phyloP scores from a whole-genome alignment of 768 basidiomycete genomes.

The Russula vinacea region DNA sequence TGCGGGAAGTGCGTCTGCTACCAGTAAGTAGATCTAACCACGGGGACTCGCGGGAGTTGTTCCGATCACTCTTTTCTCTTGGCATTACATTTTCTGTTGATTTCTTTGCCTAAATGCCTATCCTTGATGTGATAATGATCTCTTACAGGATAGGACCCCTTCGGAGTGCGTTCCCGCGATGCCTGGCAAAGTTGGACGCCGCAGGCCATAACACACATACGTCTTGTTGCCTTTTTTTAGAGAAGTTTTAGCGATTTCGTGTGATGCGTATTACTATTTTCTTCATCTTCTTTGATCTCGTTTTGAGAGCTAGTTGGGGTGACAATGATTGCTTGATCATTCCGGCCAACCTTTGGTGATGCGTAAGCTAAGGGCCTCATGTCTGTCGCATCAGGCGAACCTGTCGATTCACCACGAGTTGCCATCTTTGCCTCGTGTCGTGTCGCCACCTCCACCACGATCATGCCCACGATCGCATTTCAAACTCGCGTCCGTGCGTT shows the following conservation, averaged over 20 bases:
- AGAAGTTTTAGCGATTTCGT: neutral
- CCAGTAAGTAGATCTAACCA: conserved; percentile 18
- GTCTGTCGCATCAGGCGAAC: too few species aligned
- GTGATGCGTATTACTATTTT: neutral
- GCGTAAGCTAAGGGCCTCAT: too few species aligned
- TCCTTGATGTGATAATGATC: neutral
- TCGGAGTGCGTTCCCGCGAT: neutral
- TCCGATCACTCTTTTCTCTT: conserved; percentile 15
- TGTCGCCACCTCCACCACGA: too few species aligned
- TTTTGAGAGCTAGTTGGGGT: too few species aligned
- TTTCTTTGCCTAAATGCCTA: conserved; percentile 16
- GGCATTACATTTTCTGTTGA: conserved; percentile 22
- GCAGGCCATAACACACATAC: conserved; percentile 7
- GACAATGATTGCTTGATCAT: too few species aligned
- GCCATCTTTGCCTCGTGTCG: too few species aligned
- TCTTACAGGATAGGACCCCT: neutral
- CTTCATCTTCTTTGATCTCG: neutral
- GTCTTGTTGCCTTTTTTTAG: neutral
- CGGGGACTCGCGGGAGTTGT: conserved; percentile 17
- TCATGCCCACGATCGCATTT: too few species aligned
- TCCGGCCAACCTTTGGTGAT: too few species aligned
- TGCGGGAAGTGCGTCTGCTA: neutral
- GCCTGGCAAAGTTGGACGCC: conserved; percentile 10
- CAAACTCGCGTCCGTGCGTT: too few species aligned
- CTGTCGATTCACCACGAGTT: too few species aligned